Evolutionary conservation across 2,329 filamentous ascomycete species (phyloP).

Genomic region (Amesomyces nigricolor): DNA sequence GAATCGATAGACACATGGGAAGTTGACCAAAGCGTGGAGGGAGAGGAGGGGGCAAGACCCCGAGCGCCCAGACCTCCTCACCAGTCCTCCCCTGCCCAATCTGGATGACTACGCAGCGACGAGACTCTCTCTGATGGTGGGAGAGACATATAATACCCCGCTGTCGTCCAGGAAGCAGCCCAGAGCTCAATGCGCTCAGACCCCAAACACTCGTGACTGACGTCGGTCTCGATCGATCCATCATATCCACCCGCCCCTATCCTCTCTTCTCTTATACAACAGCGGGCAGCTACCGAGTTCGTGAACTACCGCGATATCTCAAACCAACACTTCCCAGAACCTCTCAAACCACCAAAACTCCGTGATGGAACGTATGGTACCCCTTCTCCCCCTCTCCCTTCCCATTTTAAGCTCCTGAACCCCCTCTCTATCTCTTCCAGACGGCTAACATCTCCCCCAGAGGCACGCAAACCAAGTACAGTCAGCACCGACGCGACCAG

Average conservation of each 20-base stretch:
- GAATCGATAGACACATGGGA: no score
- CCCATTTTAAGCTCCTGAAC: neutral
- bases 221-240: neutral
- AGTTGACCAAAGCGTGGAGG: neutral
- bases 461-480: slow-evolving; percentile 9
- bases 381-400: neutral
- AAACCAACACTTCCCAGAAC: neutral
- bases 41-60: neutral
- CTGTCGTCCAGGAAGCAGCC: neutral
- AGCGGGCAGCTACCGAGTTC: neutral
- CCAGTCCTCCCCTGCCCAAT: neutral
- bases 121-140: neutral
- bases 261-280: neutral
- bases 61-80: neutral
- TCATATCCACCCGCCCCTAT: neutral
- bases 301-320: neutral
- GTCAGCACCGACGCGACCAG: slow-evolving; percentile 3
- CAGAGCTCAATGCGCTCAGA: neutral
- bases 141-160: neutral
- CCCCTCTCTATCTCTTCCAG: neutral
- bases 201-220: neutral
- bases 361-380: slow-evolving; percentile 7
- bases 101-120: neutral
- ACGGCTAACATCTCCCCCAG: neutral
- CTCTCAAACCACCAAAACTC: neutral